phyloP scores from a whole-genome alignment of 2,329 filamentous ascomycete species.

The Aspergillus tamarii region DNA sequence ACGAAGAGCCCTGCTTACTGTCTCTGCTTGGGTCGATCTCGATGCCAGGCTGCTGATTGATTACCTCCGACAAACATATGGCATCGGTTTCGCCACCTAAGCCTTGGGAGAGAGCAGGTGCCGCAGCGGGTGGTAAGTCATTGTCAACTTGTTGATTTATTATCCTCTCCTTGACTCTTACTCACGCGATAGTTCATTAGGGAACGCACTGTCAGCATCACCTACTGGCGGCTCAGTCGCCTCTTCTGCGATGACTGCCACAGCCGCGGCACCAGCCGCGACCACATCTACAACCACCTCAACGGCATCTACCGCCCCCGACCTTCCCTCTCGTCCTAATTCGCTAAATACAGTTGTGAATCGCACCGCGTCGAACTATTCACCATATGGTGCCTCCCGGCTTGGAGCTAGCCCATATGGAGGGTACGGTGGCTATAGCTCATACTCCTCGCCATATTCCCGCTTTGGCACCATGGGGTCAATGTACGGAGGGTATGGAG shows the following conservation, averaged over 20 bases:
- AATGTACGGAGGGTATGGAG: slow-evolving; percentile 43
- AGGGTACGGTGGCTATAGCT: slow-evolving; percentile 53
- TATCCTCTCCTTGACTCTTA: background rate
- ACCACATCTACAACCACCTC: slow-evolving; percentile 44
- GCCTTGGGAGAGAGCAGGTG: slow-evolving; percentile 87
- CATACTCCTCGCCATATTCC: slow-evolving; percentile 61
- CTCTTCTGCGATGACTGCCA: slow-evolving; percentile 42
- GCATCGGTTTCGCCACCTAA: slow-evolving; percentile 82
- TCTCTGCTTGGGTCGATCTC: slow-evolving; percentile 20
- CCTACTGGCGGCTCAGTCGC: slow-evolving; percentile 28
- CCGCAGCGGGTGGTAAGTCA: slow-evolving; percentile 57
- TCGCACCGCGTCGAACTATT: slow-evolving; percentile 84
- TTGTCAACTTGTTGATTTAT: slow-evolving; percentile 13
- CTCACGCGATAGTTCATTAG: slow-evolving; percentile 19
- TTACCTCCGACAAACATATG: slow-evolving; percentile 45
- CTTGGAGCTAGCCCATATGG: slow-evolving; percentile 56
- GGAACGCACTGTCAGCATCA: slow-evolving; percentile 31
- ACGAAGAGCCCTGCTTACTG: slow-evolving; percentile 6
- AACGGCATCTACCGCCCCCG: slow-evolving; percentile 54
- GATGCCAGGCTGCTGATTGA: slow-evolving; percentile 35
- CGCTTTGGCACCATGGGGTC: slow-evolving; percentile 54
- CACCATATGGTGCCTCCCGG: slow-evolving; percentile 61
- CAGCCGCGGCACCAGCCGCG: slow-evolving; percentile 41
- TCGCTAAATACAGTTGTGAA: slow-evolving; percentile 79
- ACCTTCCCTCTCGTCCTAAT: slow-evolving; percentile 78